Conservation (phyloP, 225 moss, liverwort and hornwort species). For the Straminergon stramineum region DNA sequence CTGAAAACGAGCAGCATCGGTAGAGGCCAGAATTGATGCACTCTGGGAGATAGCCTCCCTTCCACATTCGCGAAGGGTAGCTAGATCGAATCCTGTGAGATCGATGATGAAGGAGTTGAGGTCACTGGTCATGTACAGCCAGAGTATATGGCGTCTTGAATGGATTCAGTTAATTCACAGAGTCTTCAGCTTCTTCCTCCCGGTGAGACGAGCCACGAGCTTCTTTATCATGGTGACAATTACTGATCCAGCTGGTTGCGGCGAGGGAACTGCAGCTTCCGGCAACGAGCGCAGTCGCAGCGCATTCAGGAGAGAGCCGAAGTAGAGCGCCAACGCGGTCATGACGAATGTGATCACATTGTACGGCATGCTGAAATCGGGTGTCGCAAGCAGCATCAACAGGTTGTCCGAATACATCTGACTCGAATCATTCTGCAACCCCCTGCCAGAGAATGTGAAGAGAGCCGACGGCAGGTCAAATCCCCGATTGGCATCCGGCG, state of each 20-base stretch:
- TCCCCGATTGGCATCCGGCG: slow-evolving; percentile 93
- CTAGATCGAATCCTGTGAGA: neutral
- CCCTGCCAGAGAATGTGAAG: slow-evolving; percentile 49
- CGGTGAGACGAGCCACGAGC: slow-evolving; percentile 8
- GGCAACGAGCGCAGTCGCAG: slow-evolving; percentile 64
- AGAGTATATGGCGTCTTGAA: neutral
- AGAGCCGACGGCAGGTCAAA: slow-evolving; percentile 85
- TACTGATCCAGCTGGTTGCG: neutral
- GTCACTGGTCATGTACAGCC: slow-evolving; percentile 6
- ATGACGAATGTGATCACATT: slow-evolving; percentile 97
- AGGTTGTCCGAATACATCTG: slow-evolving; percentile 71
- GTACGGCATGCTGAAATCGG: slow-evolving; percentile 98
- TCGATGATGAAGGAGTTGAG: slow-evolving; percentile 18
- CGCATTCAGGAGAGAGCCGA: slow-evolving; percentile 83
- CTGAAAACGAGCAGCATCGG: neutral
- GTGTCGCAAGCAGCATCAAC: slow-evolving; percentile 75
- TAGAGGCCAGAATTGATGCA: neutral
- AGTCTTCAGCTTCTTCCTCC: slow-evolving; percentile 18
- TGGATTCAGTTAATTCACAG: neutral
- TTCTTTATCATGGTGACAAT: neutral
- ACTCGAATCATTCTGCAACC: neutral
- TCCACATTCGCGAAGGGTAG: neutral
- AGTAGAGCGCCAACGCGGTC: slow-evolving; percentile 90
- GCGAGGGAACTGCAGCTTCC: neutral
- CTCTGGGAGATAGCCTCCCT: neutral